Percentiles rank a stretch among this genome's conserved stretches.
These are phyloP conservation scores for Aspergillus thermomutatus DNA, from an alignment of 2,329 filamentous ascomycete genomes.

Conservation along the genomic window DNA sequence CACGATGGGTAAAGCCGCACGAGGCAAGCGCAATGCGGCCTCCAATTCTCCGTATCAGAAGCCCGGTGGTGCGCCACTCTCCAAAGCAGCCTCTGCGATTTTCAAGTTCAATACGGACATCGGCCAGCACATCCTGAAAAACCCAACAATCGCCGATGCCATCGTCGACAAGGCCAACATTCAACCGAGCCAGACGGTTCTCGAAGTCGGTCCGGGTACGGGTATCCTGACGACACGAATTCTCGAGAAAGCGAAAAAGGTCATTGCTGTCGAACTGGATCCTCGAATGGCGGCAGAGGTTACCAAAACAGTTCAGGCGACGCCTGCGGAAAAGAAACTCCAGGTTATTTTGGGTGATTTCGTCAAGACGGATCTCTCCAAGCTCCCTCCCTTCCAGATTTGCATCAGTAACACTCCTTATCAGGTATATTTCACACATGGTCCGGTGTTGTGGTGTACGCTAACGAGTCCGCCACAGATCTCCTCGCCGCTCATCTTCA, in stretches of 20 bases:
- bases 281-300: slow-evolving; percentile 95
- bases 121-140: slow-evolving; percentile 8
- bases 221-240: slow-evolving; percentile 89
- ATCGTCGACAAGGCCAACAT: slow-evolving; percentile 55
- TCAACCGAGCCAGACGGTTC: slow-evolving; percentile 61
- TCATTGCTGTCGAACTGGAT: slow-evolving; percentile 87
- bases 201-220: slow-evolving; percentile 89
- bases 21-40: slow-evolving; percentile 2
- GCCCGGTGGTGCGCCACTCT: not conserved
- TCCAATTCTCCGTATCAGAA: slow-evolving; percentile 6
- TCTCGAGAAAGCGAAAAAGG: slow-evolving; percentile 78
- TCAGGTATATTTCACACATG: slow-evolving; percentile 45
- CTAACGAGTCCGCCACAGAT: slow-evolving; percentile 53
- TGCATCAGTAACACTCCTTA: slow-evolving; percentile 78
- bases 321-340: slow-evolving; percentile 75
- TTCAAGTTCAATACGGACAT: slow-evolving; percentile 9
- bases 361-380: slow-evolving; percentile 68
- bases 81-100: slow-evolving; percentile 1
- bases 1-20: slow-evolving; percentile 3
- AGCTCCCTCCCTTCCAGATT: slow-evolving; percentile 71
- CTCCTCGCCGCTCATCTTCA: slow-evolving; percentile 86
- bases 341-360: slow-evolving; percentile 89
- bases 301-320: slow-evolving; percentile 89
- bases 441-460: not conserved
- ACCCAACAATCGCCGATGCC: slow-evolving; percentile 22